Evolutionary conservation across 208 protist genomes (phyloP).

Genomic region (Acanthamoeba lugdunensis): DNA sequence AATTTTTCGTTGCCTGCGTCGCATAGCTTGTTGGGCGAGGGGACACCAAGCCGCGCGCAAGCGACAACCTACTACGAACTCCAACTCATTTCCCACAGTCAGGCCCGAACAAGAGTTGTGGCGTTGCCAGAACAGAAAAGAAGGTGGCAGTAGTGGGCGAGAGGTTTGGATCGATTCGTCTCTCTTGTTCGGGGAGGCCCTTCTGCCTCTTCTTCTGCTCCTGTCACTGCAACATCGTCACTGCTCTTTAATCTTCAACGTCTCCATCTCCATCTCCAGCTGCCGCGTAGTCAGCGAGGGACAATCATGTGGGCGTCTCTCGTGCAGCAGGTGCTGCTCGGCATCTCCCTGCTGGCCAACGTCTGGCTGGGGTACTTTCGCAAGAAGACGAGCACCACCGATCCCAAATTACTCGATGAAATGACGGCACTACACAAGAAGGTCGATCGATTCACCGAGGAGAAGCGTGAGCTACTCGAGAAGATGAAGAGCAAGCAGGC

Average conservation of each 20-base stretch:
- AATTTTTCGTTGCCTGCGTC: no score
- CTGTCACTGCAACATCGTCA: neutral
- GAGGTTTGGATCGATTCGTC: neutral
- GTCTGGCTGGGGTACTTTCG: neutral
- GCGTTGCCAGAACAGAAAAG: neutral
- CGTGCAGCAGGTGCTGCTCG: neutral
- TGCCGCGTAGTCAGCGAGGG: neutral
- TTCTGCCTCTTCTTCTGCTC: neutral
- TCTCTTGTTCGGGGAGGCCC: neutral
- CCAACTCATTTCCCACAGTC: neutral
- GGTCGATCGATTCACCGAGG: neutral
- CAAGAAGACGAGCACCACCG: neutral
- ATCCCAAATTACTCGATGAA: neutral
- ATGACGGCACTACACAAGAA: neutral
- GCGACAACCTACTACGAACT: neutral
- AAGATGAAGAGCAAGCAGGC: neutral
- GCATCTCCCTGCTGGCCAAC: constrained; percentile 9
- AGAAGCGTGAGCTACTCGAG: neutral
- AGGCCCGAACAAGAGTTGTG: neutral
- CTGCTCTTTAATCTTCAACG: neutral
- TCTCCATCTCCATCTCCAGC: neutral
- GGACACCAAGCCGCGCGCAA: neutral
- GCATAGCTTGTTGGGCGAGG: neutral
- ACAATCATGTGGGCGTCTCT: neutral
- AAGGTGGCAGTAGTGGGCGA: neutral